A percentile compares a stretch with the other conserved stretches of the same genome.
Conservation (phyloP, 2,329 filamentous ascomycete species). For the Simplicillium sp. region DNA sequence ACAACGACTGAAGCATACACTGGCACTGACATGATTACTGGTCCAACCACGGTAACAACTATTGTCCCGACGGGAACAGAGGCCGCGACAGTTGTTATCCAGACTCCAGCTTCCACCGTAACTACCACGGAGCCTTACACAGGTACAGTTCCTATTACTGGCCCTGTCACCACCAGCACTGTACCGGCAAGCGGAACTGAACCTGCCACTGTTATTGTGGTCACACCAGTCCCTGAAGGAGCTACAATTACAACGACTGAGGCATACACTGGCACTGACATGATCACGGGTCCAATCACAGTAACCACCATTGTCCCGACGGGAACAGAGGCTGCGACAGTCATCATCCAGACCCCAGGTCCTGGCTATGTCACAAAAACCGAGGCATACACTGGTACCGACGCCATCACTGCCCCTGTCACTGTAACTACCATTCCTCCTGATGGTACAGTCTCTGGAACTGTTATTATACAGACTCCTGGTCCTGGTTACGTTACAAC, state of each 20-base stretch:
- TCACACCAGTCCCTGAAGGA: not conserved
- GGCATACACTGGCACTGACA: not conserved
- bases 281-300: not conserved
- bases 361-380: not conserved
- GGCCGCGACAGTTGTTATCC: not conserved
- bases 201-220: not conserved
- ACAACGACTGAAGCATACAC: not conserved
- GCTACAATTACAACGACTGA: not conserved
- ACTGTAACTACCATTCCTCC: not conserved
- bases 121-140: not conserved
- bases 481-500: not conserved
- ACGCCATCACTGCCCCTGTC: not conserved
- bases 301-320: not conserved
- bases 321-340: not conserved
- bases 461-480: not conserved
- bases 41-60: not conserved
- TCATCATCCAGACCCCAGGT: not conserved
- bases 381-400: too few relatives aligned
- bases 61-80: not conserved
- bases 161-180: not conserved
- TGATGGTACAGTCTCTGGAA: not conserved
- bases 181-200: not conserved
- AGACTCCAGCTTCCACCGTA: not conserved
- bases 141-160: not conserved
- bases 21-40: not conserved